Conservation (phyloP, 768 basidiomycete species). For the Serendipita sp. region DNA sequence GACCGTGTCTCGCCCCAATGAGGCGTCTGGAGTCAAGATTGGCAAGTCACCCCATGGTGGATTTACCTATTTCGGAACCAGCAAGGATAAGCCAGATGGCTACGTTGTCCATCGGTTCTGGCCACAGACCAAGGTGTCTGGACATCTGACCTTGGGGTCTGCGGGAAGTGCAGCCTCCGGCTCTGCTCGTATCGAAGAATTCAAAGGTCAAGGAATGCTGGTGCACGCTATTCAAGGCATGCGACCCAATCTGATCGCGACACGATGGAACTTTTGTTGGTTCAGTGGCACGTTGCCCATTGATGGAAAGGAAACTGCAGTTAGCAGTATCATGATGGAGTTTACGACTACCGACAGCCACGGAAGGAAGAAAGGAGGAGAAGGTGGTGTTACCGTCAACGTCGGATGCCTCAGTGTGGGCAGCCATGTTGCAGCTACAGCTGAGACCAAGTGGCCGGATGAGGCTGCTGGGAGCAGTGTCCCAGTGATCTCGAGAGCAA, state of each 20-base stretch:
- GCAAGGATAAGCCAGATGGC: constrained; percentile 52
- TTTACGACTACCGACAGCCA: constrained; percentile 70
- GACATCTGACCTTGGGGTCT: constrained; percentile 53
- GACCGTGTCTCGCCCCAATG: constrained; percentile 48
- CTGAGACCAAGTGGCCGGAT: constrained; percentile 61
- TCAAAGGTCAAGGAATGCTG: constrained; percentile 62
- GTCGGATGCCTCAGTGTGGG: constrained; percentile 72
- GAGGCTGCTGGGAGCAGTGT: constrained; percentile 32
- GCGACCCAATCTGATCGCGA: constrained; percentile 85
- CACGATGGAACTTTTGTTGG: constrained; percentile 74
- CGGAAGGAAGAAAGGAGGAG: constrained; percentile 63
- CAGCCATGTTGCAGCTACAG: constrained; percentile 58
- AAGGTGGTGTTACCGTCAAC: constrained; percentile 71
- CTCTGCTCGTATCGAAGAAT: not conserved
- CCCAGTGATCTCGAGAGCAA: constrained; percentile 43
- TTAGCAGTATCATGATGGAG: constrained; percentile 89
- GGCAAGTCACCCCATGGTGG: constrained; percentile 82
- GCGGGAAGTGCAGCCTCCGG: constrained; percentile 29
- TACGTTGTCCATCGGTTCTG: constrained; percentile 87
- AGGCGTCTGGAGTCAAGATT: constrained; percentile 77
- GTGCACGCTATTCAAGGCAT: constrained; percentile 97
- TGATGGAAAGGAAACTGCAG: constrained; percentile 26
- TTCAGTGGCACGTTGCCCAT: not conserved
- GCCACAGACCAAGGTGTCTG: constrained; percentile 49
- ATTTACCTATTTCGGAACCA: constrained; percentile 69